These are phyloP conservation scores for Suhomyces sp. DNA, from an alignment of 805 yeast genomes.

Conservation along the genomic window DNA sequence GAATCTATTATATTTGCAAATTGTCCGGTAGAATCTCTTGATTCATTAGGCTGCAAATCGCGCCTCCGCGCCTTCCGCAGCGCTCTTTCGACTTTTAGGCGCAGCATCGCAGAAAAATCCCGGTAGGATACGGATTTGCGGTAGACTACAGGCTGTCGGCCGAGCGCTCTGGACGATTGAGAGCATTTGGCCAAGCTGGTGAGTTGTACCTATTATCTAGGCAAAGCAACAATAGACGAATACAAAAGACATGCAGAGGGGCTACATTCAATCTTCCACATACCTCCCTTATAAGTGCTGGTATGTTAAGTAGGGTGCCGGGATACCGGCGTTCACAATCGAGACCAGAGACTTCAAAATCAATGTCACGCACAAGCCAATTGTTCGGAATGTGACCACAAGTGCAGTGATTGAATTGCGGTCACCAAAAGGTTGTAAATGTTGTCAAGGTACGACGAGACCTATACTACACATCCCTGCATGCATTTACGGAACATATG, in stretches of 20 bases:
- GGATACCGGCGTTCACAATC: neutral
- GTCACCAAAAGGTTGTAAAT: neutral
- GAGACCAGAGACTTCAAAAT: neutral
- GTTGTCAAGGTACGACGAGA: neutral
- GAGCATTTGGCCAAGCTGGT: neutral
- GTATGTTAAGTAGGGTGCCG: neutral
- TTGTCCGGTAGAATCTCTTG: no score
- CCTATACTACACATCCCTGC: neutral
- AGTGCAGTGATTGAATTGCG: neutral
- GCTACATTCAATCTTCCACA: neutral
- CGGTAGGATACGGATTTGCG: neutral
- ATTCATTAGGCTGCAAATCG: neutral
- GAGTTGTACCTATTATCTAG: neutral
- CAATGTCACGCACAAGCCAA: neutral
- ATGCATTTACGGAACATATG: neutral
- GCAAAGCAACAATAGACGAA: neutral
- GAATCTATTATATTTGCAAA: no score
- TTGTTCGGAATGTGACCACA: neutral
- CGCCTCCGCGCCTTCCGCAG: neutral
- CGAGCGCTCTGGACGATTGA: neutral
- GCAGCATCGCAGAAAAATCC: neutral
- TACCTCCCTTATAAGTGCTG: no score
- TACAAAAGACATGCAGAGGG: neutral
- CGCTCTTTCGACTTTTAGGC: neutral
- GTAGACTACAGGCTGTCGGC: neutral